Evolutionary conservation across 129 eudicot species (phyloP).

Genomic region (Solidago caesia): DNA sequence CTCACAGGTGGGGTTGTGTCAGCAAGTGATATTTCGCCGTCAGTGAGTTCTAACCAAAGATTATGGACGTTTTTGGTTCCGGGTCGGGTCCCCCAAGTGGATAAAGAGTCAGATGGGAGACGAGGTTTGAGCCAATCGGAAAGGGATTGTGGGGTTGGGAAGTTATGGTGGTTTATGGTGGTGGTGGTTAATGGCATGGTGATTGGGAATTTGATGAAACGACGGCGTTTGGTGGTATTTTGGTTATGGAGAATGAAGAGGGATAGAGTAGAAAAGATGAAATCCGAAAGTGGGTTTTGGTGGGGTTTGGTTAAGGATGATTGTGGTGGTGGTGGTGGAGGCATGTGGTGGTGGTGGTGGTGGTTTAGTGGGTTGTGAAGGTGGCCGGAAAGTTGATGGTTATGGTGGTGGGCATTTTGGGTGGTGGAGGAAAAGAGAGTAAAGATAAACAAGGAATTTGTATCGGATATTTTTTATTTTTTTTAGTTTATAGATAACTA

Average conservation of each 20-base stretch:
- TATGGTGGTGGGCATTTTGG: not conserved
- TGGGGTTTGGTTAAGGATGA: slow-evolving; percentile 37
- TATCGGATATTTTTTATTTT: no score
- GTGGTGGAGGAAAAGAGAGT: not conserved
- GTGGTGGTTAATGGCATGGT: slow-evolving; percentile 23
- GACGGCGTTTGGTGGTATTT: slow-evolving; percentile 29
- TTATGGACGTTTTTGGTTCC: slow-evolving; percentile 85
- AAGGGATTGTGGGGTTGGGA: slow-evolving; percentile 69
- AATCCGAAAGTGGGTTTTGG: slow-evolving; percentile 46
- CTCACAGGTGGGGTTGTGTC: slow-evolving; percentile 71
- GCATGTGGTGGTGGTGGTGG: slow-evolving; percentile 31
- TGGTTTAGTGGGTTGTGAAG: slow-evolving; percentile 17
- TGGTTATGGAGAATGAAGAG: slow-evolving; percentile 49
- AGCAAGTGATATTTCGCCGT: slow-evolving; percentile 67
- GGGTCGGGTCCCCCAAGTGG: slow-evolving; percentile 74
- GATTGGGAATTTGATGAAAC: not conserved
- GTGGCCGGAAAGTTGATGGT: slow-evolving; percentile 10
- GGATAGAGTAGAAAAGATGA: slow-evolving; percentile 39
- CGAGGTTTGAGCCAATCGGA: slow-evolving; percentile 81
- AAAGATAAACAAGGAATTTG: slow-evolving; percentile 1
- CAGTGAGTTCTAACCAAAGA: slow-evolving; percentile 69
- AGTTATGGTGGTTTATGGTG: slow-evolving; percentile 32
- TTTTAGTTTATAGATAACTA: no score
- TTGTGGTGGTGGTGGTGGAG: slow-evolving; percentile 35
- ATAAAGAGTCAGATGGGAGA: slow-evolving; percentile 56